Evolutionary conservation across 73 alveolate species (phyloP).

Genomic region (Paramecium biaurelia): DNA sequence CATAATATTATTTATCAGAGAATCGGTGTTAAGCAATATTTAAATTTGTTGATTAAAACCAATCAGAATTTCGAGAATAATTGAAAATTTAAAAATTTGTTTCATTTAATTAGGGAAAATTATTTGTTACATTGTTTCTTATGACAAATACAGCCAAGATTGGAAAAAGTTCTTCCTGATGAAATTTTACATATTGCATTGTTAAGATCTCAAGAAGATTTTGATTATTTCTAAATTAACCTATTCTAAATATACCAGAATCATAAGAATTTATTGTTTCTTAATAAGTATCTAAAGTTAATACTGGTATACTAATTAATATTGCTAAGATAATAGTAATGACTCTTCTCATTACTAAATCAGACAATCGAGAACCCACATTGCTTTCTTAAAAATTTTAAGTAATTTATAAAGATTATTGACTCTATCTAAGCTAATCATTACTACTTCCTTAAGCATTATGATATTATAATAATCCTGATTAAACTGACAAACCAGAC

Average conservation of each 20-base stretch:
- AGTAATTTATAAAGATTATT: background rate
- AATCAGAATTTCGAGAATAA: background rate
- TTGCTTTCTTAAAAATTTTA: constrained; percentile 72
- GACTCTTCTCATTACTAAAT: constrained; percentile 89
- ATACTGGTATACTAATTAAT: constrained; percentile 76
- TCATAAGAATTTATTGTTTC: constrained; percentile 66
- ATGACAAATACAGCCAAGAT: background rate
- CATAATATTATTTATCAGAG: constrained; percentile 33
- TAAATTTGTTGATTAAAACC: background rate
- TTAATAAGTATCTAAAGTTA: constrained; percentile 65
- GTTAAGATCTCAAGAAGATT: background rate
- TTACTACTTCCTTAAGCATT: background rate
- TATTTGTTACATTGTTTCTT: background rate
- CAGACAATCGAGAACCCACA: constrained; percentile 90
- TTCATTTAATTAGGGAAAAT: background rate
- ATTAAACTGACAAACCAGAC: background rate
- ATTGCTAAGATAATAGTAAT: constrained; percentile 86
- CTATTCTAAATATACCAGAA: constrained; percentile 24
- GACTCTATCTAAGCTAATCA: background rate
- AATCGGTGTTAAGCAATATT: background rate
- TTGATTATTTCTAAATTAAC: background rate
- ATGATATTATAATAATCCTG: background rate
- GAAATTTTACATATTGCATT: background rate
- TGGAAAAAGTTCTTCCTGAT: constrained; percentile 15
- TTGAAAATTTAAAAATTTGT: background rate